phyloP scores from a whole-genome alignment of 306 rosid species.

The Senna tora region DNA sequence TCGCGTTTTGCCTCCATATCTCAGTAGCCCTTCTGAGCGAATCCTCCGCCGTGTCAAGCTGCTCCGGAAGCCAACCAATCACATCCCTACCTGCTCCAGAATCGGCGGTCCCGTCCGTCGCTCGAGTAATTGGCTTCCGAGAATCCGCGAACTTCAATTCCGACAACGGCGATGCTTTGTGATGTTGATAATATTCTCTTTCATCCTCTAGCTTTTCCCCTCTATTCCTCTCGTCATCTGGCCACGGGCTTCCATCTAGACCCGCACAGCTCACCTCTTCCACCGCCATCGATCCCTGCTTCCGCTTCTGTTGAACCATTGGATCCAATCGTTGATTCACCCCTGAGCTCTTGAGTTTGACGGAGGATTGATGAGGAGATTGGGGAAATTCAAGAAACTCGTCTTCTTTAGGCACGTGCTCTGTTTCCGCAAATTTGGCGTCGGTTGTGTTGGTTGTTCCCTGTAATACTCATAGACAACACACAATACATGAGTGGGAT shows the following conservation, averaged over 20 bases:
- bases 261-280: conserved; percentile 64
- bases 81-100: conserved; percentile 40
- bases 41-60: conserved; percentile 81
- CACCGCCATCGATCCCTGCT: conserved; percentile 1
- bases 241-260: conserved; percentile 65
- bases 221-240: conserved; percentile 4
- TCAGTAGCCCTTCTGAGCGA: conserved; percentile 63
- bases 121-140: conserved; percentile 59
- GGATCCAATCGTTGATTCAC: conserved; percentile 55
- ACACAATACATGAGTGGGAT: not conserved
- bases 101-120: conserved; percentile 50
- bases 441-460: conserved; percentile 36
- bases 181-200: conserved; percentile 53
- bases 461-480: conserved; percentile 31
- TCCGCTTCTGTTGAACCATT: conserved; percentile 54
- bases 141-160: conserved; percentile 68
- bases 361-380: conserved; percentile 45
- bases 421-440: conserved; percentile 29
- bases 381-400: conserved; percentile 41
- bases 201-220: conserved; percentile 43
- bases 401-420: conserved; percentile 1
- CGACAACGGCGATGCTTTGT: conserved; percentile 80
- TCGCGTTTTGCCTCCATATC: conserved; percentile 65
- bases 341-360: conserved; percentile 52
- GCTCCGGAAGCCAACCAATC: conserved; percentile 78